phyloP scores from a whole-genome alignment of 2,329 filamentous ascomycete species.

The Colletotrichum falcatum region DNA sequence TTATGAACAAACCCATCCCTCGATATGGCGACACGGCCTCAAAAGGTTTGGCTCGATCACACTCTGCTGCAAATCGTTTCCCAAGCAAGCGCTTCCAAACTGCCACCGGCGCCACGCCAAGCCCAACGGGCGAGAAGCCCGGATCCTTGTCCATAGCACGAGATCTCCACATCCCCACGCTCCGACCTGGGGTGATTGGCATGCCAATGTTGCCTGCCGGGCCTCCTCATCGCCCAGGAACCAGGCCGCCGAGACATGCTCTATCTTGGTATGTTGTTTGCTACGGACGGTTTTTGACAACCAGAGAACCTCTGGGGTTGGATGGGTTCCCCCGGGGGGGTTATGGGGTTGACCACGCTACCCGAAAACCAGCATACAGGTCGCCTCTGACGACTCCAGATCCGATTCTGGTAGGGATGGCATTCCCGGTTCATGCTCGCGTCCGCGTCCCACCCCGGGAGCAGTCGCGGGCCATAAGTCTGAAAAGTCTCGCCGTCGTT shows the following conservation, averaged over 20 bases:
- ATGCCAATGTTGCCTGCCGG: not conserved
- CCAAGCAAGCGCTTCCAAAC: not conserved
- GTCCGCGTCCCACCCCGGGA: not conserved
- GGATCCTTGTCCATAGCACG: not conserved
- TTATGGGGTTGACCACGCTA: not conserved
- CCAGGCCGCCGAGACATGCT: not conserved
- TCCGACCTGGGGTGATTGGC: not conserved
- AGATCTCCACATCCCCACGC: not conserved
- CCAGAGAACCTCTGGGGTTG: constrained; percentile 12
- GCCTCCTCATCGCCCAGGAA: not conserved
- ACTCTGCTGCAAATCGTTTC: not conserved
- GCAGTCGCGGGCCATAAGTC: not conserved
- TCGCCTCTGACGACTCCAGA: not conserved
- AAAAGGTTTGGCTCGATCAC: too few species aligned
- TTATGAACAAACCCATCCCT: not conserved
- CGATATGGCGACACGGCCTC: not conserved
- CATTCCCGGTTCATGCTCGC: not conserved
- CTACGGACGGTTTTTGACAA: not conserved
- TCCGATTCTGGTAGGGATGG: not conserved
- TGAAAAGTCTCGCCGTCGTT: not conserved
- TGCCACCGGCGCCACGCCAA: not conserved
- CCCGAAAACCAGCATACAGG: not conserved
- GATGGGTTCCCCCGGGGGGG: not conserved
- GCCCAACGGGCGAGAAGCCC: not conserved
- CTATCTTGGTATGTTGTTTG: not conserved